A percentile compares a stretch with the other conserved stretches of the same genome.
Evolutionary conservation across 2,329 filamentous ascomycete species (phyloP).

Genomic region (Aspergillus sojae): DNA sequence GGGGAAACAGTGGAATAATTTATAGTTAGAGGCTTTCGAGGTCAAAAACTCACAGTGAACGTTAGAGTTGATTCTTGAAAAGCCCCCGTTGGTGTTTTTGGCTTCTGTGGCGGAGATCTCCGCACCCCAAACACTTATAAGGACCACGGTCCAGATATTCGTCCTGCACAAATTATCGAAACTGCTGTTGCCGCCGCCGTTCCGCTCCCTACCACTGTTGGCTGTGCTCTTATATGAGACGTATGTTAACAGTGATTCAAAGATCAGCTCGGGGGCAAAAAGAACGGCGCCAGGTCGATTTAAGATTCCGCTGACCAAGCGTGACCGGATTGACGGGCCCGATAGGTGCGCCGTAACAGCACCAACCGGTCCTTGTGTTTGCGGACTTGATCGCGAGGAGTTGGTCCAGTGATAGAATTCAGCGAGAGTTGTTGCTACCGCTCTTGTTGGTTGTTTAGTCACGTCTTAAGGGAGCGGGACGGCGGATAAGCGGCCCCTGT

Average conservation of each 20-base stretch:
- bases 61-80: not conserved
- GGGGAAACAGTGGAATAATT: not conserved
- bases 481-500: conserved; percentile 7
- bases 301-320: not conserved
- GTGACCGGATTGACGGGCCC: not conserved
- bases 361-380: not conserved
- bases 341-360: not conserved
- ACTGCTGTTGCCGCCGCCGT: not conserved
- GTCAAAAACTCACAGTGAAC: not conserved
- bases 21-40: not conserved
- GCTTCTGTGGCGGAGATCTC: not conserved
- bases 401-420: not conserved
- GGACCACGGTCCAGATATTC: not conserved
- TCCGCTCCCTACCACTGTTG: not conserved
- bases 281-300: not conserved
- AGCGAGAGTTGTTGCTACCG: not conserved
- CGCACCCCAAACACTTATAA: not conserved
- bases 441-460: conserved; percentile 2
- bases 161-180: not conserved
- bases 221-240: not conserved
- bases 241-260: not conserved
- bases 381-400: not conserved
- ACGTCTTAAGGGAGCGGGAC: conserved; percentile 7
- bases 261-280: not conserved
- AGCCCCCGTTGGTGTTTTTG: not conserved